Evolutionary conservation across 139 green algal species (phyloP).

Genomic region (Diplosphaera chodatii): DNA sequence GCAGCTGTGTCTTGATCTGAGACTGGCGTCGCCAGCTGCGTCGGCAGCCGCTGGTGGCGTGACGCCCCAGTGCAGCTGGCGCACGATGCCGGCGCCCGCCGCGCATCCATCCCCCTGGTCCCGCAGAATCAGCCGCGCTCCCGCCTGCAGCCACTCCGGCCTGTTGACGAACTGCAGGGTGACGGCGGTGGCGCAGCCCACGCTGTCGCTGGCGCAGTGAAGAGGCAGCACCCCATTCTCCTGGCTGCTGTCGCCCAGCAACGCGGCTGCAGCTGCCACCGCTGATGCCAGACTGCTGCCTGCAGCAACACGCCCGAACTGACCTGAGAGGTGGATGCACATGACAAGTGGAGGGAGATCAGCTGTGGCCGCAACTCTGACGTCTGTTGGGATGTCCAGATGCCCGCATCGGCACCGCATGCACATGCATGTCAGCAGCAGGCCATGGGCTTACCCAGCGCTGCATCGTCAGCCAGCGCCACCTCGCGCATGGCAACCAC

Average conservation of each 20-base stretch:
- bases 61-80: neutral
- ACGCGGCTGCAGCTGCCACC: constrained; percentile 15
- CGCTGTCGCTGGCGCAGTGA: too few relatives aligned
- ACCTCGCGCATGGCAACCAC: constrained; percentile 37
- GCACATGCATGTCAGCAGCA: neutral
- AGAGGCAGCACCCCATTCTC: neutral
- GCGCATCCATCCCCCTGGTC: constrained; percentile 34
- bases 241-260: neutral
- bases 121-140: constrained; percentile 50
- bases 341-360: too few relatives aligned
- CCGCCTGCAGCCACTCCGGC: constrained; percentile 69
- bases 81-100: constrained; percentile 17
- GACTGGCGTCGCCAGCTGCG: too few relatives aligned
- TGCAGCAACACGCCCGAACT: neutral
- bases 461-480: neutral
- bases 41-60: too few relatives aligned
- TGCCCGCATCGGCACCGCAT: too few relatives aligned
- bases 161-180: constrained; percentile 52
- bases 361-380: too few relatives aligned
- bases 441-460: neutral
- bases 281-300: constrained; percentile 14
- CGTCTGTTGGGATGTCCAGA: too few relatives aligned
- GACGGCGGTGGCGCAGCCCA: constrained; percentile 22
- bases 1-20: too few relatives aligned
- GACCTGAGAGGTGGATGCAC: neutral